Percentiles rank a stretch among this genome's conserved stretches.
Evolutionary conservation across 1,284 basidiomycete species (phyloP).

Genomic region (Cerrena zonata): DNA sequence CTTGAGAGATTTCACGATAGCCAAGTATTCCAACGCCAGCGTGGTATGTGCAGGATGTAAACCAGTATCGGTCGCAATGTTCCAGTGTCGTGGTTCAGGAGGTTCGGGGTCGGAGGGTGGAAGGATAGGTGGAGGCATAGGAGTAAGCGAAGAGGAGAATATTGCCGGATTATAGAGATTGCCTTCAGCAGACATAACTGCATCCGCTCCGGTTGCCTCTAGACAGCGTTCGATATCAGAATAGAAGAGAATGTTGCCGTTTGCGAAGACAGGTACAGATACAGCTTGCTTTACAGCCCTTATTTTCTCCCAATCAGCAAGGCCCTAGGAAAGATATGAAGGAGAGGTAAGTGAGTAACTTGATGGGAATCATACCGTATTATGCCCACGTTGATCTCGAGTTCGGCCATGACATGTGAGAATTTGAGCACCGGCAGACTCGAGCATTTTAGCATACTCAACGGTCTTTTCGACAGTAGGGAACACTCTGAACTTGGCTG

Average conservation of each 20-base stretch:
- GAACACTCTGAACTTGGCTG: constrained; percentile 94
- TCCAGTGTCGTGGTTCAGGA: constrained; percentile 14
- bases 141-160: constrained; percentile 39
- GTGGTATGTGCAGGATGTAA: constrained; percentile 56
- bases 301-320: constrained; percentile 34
- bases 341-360: constrained; percentile 5
- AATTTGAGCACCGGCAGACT: constrained; percentile 91
- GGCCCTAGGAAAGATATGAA: constrained; percentile 37
- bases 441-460: constrained; percentile 91
- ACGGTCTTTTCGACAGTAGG: constrained; percentile 82
- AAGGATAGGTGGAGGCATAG: constrained; percentile 2
- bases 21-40: constrained; percentile 83
- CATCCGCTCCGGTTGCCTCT: constrained; percentile 79
- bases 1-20: constrained; percentile 68
- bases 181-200: constrained; percentile 93
- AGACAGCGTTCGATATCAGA: constrained; percentile 78
- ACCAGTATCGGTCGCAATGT: constrained; percentile 32
- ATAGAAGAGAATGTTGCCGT: constrained; percentile 90
- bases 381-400: constrained; percentile 87
- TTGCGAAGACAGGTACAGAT: constrained; percentile 89
- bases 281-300: constrained; percentile 55
- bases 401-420: constrained; percentile 89
- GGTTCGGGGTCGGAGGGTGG: constrained; percentile 15
- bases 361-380: constrained; percentile 37
- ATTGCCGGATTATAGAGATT: constrained; percentile 91